Evolutionary conservation across 2,329 filamentous ascomycete species (phyloP).

Genomic region (Fusarium sambucinum): DNA sequence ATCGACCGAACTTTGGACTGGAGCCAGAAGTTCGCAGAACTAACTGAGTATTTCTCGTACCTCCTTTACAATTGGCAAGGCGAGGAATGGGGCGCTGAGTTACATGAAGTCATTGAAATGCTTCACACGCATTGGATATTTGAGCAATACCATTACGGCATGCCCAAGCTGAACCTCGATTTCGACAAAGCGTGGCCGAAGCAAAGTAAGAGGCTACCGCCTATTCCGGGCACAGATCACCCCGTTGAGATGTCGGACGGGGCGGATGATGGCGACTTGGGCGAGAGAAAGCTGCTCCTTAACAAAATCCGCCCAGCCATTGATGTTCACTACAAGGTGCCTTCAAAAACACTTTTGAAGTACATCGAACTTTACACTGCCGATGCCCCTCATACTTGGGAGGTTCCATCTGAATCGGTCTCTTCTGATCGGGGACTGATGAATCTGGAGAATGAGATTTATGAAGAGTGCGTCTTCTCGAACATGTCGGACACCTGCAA

Average conservation of each 20-base stretch:
- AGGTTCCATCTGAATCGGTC: background rate
- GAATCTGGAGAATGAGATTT: slow-evolving; percentile 52
- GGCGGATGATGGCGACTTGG: slow-evolving; percentile 8
- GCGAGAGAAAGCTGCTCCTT: slow-evolving; percentile 33
- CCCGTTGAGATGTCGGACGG: slow-evolving; percentile 1
- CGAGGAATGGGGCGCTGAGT: slow-evolving; percentile 48
- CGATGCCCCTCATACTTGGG: slow-evolving; percentile 31
- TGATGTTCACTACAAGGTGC: slow-evolving; percentile 47
- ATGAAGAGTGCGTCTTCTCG: slow-evolving; percentile 50
- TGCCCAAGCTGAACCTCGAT: slow-evolving; percentile 44
- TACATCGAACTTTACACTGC: slow-evolving; percentile 28
- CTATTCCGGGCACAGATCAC: slow-evolving; percentile 33
- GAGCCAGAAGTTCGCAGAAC: slow-evolving; percentile 52
- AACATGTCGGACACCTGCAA: slow-evolving; percentile 41
- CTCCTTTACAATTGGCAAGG: slow-evolving; percentile 44
- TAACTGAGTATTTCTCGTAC: slow-evolving; percentile 56
- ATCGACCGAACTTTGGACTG: slow-evolving; percentile 57
- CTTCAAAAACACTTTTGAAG: slow-evolving; percentile 15
- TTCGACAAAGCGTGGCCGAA: slow-evolving; percentile 39
- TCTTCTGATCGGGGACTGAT: slow-evolving; percentile 50
- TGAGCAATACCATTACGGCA: slow-evolving; percentile 53
- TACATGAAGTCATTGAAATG: slow-evolving; percentile 52
- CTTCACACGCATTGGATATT: slow-evolving; percentile 52
- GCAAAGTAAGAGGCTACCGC: slow-evolving; percentile 48
- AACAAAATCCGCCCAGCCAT: slow-evolving; percentile 27